phyloP scores from a whole-genome alignment of 371 early-diverging fungal species.

The Syncephalastrum contaminatum region DNA sequence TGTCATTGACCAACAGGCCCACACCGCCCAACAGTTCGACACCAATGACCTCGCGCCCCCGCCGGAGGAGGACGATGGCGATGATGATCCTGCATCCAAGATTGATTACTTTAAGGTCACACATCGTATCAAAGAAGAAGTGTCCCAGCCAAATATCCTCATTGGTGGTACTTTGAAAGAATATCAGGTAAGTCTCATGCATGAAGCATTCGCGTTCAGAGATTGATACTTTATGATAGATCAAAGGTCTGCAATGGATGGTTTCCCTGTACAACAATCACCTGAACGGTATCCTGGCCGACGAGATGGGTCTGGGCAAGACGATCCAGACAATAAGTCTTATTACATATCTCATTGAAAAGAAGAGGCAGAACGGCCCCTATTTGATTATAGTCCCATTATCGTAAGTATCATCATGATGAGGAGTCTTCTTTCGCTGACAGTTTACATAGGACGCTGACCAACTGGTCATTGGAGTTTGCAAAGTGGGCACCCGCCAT shows the following conservation, averaged over 20 bases:
- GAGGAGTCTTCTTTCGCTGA: neutral
- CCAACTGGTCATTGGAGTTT: constrained; percentile 97
- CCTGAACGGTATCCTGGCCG: constrained; percentile 97
- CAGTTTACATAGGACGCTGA: constrained; percentile 63
- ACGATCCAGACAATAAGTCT: constrained; percentile 98
- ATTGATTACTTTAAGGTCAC: constrained; percentile 88
- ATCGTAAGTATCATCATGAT: constrained; percentile 58
- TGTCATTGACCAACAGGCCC: constrained; percentile 70
- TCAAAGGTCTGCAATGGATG: constrained; percentile 99
- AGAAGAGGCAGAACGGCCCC: constrained; percentile 90
- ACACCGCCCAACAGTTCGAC: constrained; percentile 33
- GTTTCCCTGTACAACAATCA: constrained; percentile 95
- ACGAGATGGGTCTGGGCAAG: constrained; percentile 98
- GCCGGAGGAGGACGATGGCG: constrained; percentile 33
- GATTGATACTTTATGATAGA: constrained; percentile 8
- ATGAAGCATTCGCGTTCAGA: no score
- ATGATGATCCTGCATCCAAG: constrained; percentile 56
- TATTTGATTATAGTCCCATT: constrained; percentile 94
- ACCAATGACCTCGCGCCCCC: neutral
- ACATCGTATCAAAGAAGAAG: constrained; percentile 82
- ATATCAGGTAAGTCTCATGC: constrained; percentile 70
- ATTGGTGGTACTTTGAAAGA: constrained; percentile 94
- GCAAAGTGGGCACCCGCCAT: constrained; percentile 98
- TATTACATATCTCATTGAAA: constrained; percentile 91
- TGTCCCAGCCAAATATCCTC: constrained; percentile 81